Conservation (phyloP, 805 yeast genomes). For the Metschnikowia anglica region DNA sequence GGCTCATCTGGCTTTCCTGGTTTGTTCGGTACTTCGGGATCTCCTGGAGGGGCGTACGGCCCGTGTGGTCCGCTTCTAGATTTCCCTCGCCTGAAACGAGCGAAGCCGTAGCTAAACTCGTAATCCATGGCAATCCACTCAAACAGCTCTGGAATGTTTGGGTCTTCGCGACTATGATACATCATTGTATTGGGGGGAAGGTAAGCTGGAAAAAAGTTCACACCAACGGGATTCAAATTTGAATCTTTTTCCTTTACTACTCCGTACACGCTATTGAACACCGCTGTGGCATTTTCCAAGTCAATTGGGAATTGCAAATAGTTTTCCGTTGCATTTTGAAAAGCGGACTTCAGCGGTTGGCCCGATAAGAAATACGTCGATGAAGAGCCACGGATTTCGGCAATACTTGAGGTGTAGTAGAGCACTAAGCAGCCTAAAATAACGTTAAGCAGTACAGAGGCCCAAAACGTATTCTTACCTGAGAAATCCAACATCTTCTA, state of each 20-base stretch:
- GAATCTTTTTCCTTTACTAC: constrained; percentile 52
- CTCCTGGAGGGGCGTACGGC: neutral
- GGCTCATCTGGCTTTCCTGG: constrained; percentile 3
- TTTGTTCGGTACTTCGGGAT: neutral
- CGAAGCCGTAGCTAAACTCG: constrained; percentile 57
- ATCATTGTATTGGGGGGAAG: constrained; percentile 58
- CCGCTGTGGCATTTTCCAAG: constrained; percentile 49
- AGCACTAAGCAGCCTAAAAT: neutral
- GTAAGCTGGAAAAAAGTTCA: constrained; percentile 57
- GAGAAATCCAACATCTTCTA: neutral
- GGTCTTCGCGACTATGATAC: constrained; percentile 51
- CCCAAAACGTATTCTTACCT: neutral
- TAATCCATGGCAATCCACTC: constrained; percentile 69
- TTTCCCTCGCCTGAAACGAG: constrained; percentile 20
- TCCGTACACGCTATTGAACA: constrained; percentile 55
- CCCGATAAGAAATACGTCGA: neutral
- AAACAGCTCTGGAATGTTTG: constrained; percentile 42
- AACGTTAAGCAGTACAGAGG: constrained; percentile 5
- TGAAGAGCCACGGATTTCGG: neutral
- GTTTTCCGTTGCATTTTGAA: constrained; percentile 5
- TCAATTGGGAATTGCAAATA: constrained; percentile 29
- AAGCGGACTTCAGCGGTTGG: neutral
- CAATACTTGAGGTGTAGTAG: neutral
- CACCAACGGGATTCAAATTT: constrained; percentile 55
- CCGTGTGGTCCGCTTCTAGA: constrained; percentile 5